phyloP scores from a whole-genome alignment of 352 stramenopile genomes.

The Phytophthora rubi region DNA sequence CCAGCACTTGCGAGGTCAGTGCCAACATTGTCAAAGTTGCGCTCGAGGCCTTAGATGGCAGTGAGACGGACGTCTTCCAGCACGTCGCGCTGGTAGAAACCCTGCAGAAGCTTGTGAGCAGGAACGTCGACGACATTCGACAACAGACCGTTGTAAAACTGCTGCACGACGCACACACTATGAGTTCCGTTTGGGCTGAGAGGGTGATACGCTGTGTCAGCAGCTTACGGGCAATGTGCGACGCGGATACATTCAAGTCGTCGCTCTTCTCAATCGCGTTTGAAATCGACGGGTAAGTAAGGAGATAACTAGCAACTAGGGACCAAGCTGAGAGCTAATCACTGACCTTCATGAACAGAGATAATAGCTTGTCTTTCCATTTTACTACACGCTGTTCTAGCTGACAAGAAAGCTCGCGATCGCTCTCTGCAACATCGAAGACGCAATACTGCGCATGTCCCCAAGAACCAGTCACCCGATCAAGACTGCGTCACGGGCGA shows the following conservation, averaged over 20 bases:
- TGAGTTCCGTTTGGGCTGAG: slow-evolving; percentile 31
- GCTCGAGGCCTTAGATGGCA: slow-evolving; percentile 16
- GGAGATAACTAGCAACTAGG: neutral
- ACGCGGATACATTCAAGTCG: slow-evolving; percentile 43
- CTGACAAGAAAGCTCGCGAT: slow-evolving; percentile 35
- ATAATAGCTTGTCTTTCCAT: slow-evolving; percentile 39
- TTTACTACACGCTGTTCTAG: slow-evolving; percentile 44
- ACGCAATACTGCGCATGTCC: slow-evolving; percentile 29
- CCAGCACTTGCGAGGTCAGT: slow-evolving; percentile 42
- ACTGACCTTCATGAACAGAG: slow-evolving; percentile 33
- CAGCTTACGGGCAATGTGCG: slow-evolving; percentile 41
- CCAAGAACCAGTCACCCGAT: slow-evolving; percentile 7
- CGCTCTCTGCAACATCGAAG: slow-evolving; percentile 33
- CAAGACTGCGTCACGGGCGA: slow-evolving; percentile 13
- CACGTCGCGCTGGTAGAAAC: slow-evolving; percentile 42
- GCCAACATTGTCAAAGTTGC: slow-evolving; percentile 41
- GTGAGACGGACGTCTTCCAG: slow-evolving; percentile 42
- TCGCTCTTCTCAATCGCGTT: slow-evolving; percentile 71
- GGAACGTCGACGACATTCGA: slow-evolving; percentile 61
- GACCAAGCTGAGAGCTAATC: slow-evolving; percentile 5
- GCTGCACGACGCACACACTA: slow-evolving; percentile 48
- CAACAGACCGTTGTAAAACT: slow-evolving; percentile 64
- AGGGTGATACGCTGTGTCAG: slow-evolving; percentile 45
- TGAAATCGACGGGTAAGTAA: slow-evolving; percentile 31
- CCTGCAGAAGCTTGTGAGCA: slow-evolving; percentile 55